A percentile compares a stretch with the other conserved stretches of the same genome.
Conservation (phyloP, 495 filamentous ascomycete species). For the Penicillium canescens region DNA sequence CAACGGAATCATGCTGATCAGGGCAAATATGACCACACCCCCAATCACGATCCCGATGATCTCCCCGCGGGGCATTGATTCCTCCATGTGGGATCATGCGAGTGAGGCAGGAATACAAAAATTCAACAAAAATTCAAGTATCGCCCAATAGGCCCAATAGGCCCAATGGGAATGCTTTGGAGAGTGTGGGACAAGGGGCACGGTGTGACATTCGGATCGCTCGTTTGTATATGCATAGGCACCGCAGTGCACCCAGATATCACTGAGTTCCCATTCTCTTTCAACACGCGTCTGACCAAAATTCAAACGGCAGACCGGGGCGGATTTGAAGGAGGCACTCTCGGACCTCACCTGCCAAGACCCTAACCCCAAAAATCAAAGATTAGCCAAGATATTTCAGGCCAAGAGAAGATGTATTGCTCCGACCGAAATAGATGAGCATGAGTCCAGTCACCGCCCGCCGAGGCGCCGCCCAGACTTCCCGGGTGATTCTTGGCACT, state of each 20-base stretch:
- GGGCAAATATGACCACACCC: conserved; percentile 28
- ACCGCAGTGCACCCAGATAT: conserved; percentile 1
- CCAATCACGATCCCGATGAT: conserved; percentile 39
- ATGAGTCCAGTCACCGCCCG: neutral
- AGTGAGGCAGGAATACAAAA: conserved; percentile 16
- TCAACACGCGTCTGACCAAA: neutral
- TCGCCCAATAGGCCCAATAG: conserved; percentile 1
- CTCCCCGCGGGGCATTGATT: conserved; percentile 24
- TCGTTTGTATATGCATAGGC: conserved; percentile 6
- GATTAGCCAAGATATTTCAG: conserved; percentile 17
- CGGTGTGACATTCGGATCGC: conserved; percentile 11
- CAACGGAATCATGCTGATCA: conserved; percentile 37
- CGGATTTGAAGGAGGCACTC: conserved; percentile 31
- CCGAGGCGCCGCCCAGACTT: conserved; percentile 27
- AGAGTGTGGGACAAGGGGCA: neutral
- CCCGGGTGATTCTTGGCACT: conserved; percentile 30
- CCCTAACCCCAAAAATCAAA: conserved; percentile 13
- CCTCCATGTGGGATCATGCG: conserved; percentile 12
- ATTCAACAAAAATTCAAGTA: neutral
- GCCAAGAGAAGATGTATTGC: neutral
- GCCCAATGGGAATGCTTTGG: neutral
- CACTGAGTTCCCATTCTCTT: conserved; percentile 1
- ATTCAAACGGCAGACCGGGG: conserved; percentile 6
- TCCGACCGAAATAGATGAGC: neutral
- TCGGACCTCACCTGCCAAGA: conserved; percentile 36